phyloP scores from a whole-genome alignment of 2,329 filamentous ascomycete species.

The Fusarium graminum region DNA sequence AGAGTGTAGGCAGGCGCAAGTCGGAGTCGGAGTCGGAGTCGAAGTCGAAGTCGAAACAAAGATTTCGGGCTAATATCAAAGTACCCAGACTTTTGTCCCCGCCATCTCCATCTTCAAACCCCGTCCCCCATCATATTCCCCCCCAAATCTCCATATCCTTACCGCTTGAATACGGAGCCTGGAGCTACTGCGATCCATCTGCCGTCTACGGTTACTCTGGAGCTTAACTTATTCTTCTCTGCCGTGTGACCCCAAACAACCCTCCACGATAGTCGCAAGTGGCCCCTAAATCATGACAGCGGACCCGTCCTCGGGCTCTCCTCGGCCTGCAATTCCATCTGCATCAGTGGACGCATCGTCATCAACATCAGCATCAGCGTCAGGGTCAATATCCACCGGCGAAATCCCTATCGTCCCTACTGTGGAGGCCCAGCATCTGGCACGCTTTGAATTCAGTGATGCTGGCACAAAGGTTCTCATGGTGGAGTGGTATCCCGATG shows the following conservation, averaged over 20 bases:
- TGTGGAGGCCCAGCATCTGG: conserved; percentile 56
- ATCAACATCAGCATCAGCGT: conserved; percentile 9
- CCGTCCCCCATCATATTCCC: conserved; percentile 10
- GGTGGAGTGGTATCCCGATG: conserved; percentile 82
- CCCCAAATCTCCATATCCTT: conserved; percentile 12
- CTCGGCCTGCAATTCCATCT: conserved; percentile 47
- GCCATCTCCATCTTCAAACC: conserved; percentile 26
- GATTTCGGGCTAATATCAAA: conserved; percentile 23
- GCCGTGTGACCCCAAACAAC: conserved; percentile 19
- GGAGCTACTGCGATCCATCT: conserved; percentile 7
- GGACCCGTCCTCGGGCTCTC: conserved; percentile 52
- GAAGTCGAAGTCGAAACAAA: conserved; percentile 31
- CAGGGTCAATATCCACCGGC: conserved; percentile 22
- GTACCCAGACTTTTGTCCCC: conserved; percentile 29
- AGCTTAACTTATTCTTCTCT: conserved; percentile 22
- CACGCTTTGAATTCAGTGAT: conserved; percentile 89
- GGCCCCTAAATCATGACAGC: conserved; percentile 41
- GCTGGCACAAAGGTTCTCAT: conserved; percentile 92
- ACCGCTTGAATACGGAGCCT: conserved; percentile 20
- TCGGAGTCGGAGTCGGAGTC: neutral
- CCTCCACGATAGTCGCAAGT: conserved; percentile 3
- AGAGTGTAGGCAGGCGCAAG: conserved; percentile 4
- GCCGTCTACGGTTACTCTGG: conserved; percentile 14
- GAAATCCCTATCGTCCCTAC: conserved; percentile 44
- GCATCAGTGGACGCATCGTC: conserved; percentile 8